Evolutionary conservation across 805 yeast genomes (phyloP), one percentile per base, ranked within the genome.

Genomic region (Wickerhamiella kurtzmanii): DNA sequence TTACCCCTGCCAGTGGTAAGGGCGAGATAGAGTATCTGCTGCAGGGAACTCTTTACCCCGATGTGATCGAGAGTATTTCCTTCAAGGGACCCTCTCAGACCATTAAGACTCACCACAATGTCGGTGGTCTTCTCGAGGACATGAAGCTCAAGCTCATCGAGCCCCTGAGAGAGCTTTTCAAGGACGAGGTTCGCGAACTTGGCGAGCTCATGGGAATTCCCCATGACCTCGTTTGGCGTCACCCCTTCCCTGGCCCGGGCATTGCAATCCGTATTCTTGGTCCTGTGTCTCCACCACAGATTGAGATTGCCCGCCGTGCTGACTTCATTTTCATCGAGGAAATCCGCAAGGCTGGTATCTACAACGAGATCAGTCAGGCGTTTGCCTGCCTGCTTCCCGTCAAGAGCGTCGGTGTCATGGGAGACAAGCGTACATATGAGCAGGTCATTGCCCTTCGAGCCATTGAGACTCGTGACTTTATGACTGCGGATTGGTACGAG

Each of bases 181-280:
- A 92, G 72, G 99, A 92, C 67, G 99, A 92, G 75, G 99, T 92
- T 49, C 86, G 99, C 69, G 84, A 81, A 59, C 73, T 92, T 57
- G 99, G 99, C 69, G 85, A 86, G 72, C 70, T 92, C 46, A 71
- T 92, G 71, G 96, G 95, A 44, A 89, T 92, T 59, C 94, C 96
- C 35, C 92, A 85, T 63, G 97, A 92, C 59, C 76, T 92, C 58
- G 97, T 92, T 56, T 89, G 97, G 97, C 85, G 99, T 75, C 99
- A 92, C 66, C 99, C 99, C 48, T 92, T 92, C 94, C 99, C 99
- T 60, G 99, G 99, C 65, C 99, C 99, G 65, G 99, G 99, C 73
- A 83, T 92, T 64, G 99, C 96, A 58, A 92, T 92, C 66, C 82
- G 99, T 70, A 94, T 92, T 48, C 73, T 92, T 43, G 99, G 99